Evolutionary conservation across 202 grass and related monocot genomes (phyloP).

Genomic region (Panicum hallii): DNA sequence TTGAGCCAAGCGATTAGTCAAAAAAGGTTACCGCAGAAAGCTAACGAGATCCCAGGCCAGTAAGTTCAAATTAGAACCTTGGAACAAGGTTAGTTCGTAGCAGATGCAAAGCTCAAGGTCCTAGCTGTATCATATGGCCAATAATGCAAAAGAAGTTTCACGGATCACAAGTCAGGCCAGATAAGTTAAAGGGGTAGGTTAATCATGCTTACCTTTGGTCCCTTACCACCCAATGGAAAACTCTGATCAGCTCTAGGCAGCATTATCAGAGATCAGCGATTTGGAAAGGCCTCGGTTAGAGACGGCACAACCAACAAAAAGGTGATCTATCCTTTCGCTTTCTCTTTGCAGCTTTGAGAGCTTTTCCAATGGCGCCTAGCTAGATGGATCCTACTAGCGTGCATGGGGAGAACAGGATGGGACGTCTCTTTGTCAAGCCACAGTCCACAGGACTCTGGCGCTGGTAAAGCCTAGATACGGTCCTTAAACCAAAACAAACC

Average conservation of each 20-base stretch:
- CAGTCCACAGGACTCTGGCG: conserved; percentile 7
- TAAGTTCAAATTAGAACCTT: conserved; percentile 50
- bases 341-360: conserved; percentile 32
- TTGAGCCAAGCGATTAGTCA: conserved; percentile 54
- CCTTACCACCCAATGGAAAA: conserved; percentile 8
- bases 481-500: not conserved
- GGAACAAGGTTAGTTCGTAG: conserved; percentile 30
- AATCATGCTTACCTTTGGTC: conserved; percentile 43
- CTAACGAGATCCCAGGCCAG: conserved; percentile 52
- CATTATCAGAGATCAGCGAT: conserved; percentile 23
- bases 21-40: conserved; percentile 46
- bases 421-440: conserved; percentile 43
- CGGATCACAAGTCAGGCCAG: conserved; percentile 43
- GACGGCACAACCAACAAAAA: conserved; percentile 65
- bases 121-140: conserved; percentile 24
- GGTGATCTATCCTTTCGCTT: conserved; percentile 30
- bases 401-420: conserved; percentile 37
- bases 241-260: not conserved
- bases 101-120: conserved; percentile 48
- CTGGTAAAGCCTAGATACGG: not conserved
- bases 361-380: conserved; percentile 54
- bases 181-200: conserved; percentile 48
- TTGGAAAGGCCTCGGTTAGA: conserved; percentile 31
- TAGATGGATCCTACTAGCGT: conserved; percentile 39
- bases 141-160: conserved; percentile 36